Evolutionary conservation across 2,329 filamentous ascomycete species (phyloP), one percentile per base, ranked within the genome.

Genomic region (Thermochaetoides dissita): DNA sequence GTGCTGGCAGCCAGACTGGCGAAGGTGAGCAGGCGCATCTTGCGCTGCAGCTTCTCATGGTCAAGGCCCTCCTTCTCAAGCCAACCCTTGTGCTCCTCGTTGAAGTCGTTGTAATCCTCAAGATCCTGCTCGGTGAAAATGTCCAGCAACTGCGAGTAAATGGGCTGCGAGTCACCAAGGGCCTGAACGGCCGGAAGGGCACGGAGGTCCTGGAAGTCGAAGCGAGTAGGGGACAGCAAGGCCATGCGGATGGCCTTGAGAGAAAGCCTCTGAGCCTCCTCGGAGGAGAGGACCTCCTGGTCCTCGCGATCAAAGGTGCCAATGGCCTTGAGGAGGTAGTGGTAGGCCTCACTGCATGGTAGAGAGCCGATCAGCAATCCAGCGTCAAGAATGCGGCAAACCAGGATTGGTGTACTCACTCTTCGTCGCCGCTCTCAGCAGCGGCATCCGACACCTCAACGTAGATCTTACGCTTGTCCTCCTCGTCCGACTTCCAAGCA

Each of bases 21-120:
- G 52, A 98, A 83, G 10, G 91, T 96, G 45, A 98, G 75, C 37
- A 98, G 78, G 53, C 91, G 85, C 74, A 96, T 95, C 73, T 98
- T 98, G 63, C 83, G 85, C 71, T 87, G 79, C 52, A 96, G 75
- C 48, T 76, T 78, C 41, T 75, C 74, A 55, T 74, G 72, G 58
- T 94, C 80, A 38, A 81, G 73, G 50, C 76, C 74, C 57, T 85
- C 75, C 56, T 81, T 73, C 62, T 88, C 80, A 47, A 96, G 67
- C 67, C 86, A 94, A 49, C 81, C 83, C 50, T 84, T 75, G 65
- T 94, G 85, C 67, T 93, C 85, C 56, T 93, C 83, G 60, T 85
- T 79, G 70, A 96, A 96, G 65, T 94, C 88, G 62, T 86, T 84
- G 69, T 91, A 94, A 64, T 94, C 86, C 60, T 96, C 88, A 42